Conservation (phyloP, 768 basidiomycete genomes). For the Suillus ampliporus region DNA sequence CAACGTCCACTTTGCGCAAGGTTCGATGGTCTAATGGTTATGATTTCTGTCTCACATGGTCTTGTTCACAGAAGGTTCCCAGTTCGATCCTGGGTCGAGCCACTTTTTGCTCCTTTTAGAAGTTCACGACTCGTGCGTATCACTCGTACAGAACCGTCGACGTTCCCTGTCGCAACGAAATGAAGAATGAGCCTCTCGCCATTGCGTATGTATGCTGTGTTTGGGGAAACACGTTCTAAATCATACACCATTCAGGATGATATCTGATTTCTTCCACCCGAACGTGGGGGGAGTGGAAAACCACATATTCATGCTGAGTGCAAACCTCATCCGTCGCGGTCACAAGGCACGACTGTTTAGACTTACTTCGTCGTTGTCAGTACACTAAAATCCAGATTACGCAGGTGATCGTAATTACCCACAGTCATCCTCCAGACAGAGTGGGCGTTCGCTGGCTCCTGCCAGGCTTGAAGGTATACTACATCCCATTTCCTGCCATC, state of each 20-base stretch:
- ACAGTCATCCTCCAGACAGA: conserved; percentile 85
- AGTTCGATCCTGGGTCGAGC: conserved; percentile 44
- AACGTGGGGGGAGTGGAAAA: conserved; percentile 95
- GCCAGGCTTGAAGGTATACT: conserved; percentile 90
- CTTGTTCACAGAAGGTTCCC: conserved; percentile 38
- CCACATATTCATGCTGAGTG: conserved; percentile 92
- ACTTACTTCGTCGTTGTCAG: background rate
- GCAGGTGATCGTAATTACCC: conserved; percentile 94
- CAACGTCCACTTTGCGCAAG: background rate
- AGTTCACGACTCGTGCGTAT: background rate
- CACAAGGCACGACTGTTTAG: conserved; percentile 67
- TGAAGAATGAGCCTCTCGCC: conserved; percentile 34
- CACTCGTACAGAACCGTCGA: background rate
- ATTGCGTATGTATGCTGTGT: conserved; percentile 30
- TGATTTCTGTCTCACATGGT: conserved; percentile 42
- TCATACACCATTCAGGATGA: conserved; percentile 64
- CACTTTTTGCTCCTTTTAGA: conserved; percentile 20
- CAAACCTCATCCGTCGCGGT: conserved; percentile 78
- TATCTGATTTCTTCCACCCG: conserved; percentile 97
- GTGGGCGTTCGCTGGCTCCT: conserved; percentile 90
- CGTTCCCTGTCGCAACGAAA: conserved; percentile 7
- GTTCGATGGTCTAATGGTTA: conserved; percentile 46
- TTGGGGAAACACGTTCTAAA: conserved; percentile 3
- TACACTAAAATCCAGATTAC: background rate
- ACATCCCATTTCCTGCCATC: conserved; percentile 89